Conservation (phyloP, 2,329 filamentous ascomycete genomes). For the Pseudocercospora pini-densiflorae region DNA sequence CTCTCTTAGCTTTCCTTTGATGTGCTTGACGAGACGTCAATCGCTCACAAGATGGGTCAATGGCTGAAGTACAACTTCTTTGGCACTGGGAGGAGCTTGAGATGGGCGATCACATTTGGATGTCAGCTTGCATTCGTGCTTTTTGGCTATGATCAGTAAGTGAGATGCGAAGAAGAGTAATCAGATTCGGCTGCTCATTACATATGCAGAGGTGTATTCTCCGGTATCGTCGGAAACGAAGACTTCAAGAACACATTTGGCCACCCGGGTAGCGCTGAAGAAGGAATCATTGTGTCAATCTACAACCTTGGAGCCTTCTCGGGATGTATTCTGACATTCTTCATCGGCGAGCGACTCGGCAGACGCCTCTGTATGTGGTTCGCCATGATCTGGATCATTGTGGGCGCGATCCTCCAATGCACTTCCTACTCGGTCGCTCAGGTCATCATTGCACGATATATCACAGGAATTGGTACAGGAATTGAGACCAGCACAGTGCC, state of each 20-base stretch:
- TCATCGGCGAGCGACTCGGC: constrained; percentile 54
- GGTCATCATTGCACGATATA: constrained; percentile 52
- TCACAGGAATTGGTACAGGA: constrained; percentile 55
- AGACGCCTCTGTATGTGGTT: constrained; percentile 55
- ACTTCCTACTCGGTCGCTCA: constrained; percentile 50
- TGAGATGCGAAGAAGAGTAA: not conserved
- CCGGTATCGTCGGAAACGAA: constrained; percentile 48
- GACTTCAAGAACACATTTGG: constrained; percentile 47
- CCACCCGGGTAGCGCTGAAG: constrained; percentile 44
- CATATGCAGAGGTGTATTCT: constrained; percentile 40
- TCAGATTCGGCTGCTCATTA: constrained; percentile 18
- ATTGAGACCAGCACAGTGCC: constrained; percentile 53
- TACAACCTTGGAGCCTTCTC: constrained; percentile 66
- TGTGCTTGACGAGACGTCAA: not conserved
- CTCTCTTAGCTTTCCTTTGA: not conserved
- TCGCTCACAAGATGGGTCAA: constrained; percentile 6
- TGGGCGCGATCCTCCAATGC: constrained; percentile 53
- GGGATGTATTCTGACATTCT: constrained; percentile 57
- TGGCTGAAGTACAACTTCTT: constrained; percentile 35
- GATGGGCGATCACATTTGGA: constrained; percentile 38
- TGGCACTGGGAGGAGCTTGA: constrained; percentile 35
- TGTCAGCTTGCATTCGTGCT: constrained; percentile 41
- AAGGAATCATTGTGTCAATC: constrained; percentile 53
- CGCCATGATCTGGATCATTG: constrained; percentile 49
- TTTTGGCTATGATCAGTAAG: constrained; percentile 31